Conservation (phyloP, 1,284 basidiomycete species). For the Melampsora larici-populina region DNA sequence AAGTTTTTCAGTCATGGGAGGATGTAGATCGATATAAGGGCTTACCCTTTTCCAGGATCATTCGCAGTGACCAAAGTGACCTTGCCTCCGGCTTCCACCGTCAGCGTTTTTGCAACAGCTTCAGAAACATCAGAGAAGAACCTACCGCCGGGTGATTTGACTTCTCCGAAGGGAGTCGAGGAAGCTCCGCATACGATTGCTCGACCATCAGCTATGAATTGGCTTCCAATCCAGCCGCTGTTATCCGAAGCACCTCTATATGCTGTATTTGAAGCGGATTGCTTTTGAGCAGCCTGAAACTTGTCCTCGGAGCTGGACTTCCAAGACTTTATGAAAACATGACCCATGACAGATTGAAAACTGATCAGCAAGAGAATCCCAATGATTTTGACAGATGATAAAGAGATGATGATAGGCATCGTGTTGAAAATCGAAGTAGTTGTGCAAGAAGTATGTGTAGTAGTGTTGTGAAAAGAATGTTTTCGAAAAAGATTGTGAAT, state of each 20-base stretch:
- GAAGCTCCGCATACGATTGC: slow-evolving; percentile 39
- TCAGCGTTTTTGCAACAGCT: slow-evolving; percentile 29
- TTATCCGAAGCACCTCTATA: slow-evolving; percentile 27
- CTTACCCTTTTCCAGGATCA: slow-evolving; percentile 38
- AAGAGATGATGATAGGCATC: neutral
- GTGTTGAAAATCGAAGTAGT: no score
- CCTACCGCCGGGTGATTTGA: slow-evolving; percentile 24
- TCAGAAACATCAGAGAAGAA: slow-evolving; percentile 22
- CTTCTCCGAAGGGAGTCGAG: slow-evolving; percentile 14
- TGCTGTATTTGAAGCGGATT: slow-evolving; percentile 16
- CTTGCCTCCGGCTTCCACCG: slow-evolving; percentile 36
- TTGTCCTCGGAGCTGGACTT: slow-evolving; percentile 10
- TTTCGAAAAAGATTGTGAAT: no score
- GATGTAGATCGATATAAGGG: neutral
- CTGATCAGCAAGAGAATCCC: neutral
- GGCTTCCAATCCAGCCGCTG: slow-evolving; percentile 37
- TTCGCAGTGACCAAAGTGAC: slow-evolving; percentile 11
- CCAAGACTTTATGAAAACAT: slow-evolving; percentile 37
- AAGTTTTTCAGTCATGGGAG: no score
- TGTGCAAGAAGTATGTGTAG: no score
- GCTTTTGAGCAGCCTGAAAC: slow-evolving; percentile 32
- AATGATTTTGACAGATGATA: neutral
- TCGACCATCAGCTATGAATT: slow-evolving; percentile 23
- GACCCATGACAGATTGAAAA: neutral
- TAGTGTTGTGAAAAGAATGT: no score